A percentile compares a stretch with the other conserved stretches of the same genome.
phyloP scores from a whole-genome alignment of 1,284 basidiomycete species.

The Lignosus rhinocerotis region DNA sequence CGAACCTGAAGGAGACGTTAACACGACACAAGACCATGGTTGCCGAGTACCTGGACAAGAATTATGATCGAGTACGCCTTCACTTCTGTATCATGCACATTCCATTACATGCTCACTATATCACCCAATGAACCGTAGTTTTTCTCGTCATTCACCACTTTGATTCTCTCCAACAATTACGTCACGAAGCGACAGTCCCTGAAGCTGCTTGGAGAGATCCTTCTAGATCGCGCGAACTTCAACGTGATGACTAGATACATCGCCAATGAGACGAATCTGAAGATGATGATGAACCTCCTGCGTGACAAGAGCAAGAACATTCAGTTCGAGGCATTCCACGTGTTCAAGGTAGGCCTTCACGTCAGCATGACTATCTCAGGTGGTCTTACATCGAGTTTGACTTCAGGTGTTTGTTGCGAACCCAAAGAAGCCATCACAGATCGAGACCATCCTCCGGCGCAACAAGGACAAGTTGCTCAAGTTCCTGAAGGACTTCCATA shows the following conservation, averaged over 20 bases:
- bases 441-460: constrained; percentile 86
- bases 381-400: neutral
- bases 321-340: constrained; percentile 99
- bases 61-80: constrained; percentile 85
- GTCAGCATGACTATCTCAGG: neutral
- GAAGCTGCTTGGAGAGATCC: constrained; percentile 96
- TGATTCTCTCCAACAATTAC: constrained; percentile 94
- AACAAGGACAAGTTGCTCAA: constrained; percentile 93
- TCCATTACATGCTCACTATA: constrained; percentile 4
- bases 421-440: constrained; percentile 96
- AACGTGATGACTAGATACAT: constrained; percentile 99
- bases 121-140: constrained; percentile 54
- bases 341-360: constrained; percentile 83
- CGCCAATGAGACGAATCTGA: constrained; percentile 88
- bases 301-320: constrained; percentile 99
- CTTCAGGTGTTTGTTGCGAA: constrained; percentile 95
- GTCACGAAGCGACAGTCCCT: constrained; percentile 99
- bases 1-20: constrained; percentile 94
- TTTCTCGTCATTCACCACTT: constrained; percentile 91
- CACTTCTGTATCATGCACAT: neutral
- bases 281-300: constrained; percentile 99
- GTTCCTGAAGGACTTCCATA: constrained; percentile 94
- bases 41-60: constrained; percentile 92
- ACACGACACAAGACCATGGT: constrained; percentile 98
- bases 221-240: constrained; percentile 97